Evolutionary conservation across 1,284 basidiomycete genomes (phyloP), one percentile per base, ranked within the genome.

Genomic region (Anthracocystis panici-leucophaei): DNA sequence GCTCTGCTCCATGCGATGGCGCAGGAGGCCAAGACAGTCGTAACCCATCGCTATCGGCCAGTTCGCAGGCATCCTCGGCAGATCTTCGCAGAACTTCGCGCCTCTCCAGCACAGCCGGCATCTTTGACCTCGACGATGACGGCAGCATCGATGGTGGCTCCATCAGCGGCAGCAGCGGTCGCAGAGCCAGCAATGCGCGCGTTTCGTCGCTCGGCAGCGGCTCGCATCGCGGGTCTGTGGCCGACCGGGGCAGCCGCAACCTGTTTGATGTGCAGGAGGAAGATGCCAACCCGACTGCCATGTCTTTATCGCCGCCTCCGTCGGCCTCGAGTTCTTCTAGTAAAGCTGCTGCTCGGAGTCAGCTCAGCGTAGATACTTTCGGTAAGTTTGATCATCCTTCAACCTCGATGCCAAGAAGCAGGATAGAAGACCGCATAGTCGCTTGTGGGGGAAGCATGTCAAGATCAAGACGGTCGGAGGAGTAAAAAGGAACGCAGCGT

Each of bases 111-210:
- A 75, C 77, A 35, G 77, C 71, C 21, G 77, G 77, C 46, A 77
- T 79, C 62, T 79, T 77, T 65, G 77, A 77, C 58, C 71, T 79
- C 12, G 75, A 79, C 40, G 67, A 71, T 21, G 76, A 76, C 45
- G 57, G 38, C 38, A 53, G 49, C 49, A 53, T 70, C 42, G 65
- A 65, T 20, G 61, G 57, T 50, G 51, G 23, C 14, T 52, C 60
- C 14, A 45, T 33, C n/a, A 31, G 33, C 29, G 59, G 61, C 41
- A 57, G 61, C 21, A 44, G 65, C 35, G 60, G 60, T 54, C 64
- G 75, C 12, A 61, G 65, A 59, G 54, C 64, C 38, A 63, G 64
- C 63, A 59, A 63, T 29, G 27, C 41, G n/a, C 59, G 62, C 41
- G 53, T 63, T 20, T 75, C 63, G 20, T 65, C 66, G 33, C 61